Conservation (phyloP, 2,329 filamentous ascomycete genomes). For the Colletotrichum spinosum region DNA sequence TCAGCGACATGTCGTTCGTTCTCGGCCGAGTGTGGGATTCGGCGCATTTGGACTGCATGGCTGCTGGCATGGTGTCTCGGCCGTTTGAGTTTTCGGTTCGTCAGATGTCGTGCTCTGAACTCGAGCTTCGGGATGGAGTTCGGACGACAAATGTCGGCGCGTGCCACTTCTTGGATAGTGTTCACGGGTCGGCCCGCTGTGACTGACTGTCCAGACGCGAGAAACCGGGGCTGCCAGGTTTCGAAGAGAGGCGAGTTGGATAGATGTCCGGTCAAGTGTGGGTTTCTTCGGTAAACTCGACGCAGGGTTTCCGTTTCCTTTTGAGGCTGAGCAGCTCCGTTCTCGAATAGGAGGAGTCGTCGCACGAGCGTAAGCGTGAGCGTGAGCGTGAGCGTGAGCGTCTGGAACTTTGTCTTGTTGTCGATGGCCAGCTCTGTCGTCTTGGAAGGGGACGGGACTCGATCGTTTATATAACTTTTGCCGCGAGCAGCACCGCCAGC, state of each 20-base stretch:
- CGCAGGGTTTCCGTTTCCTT: background rate
- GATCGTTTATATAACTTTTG: slow-evolving; percentile 36
- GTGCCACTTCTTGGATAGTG: slow-evolving; percentile 25
- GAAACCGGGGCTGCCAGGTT: slow-evolving; percentile 35
- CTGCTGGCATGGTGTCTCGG: background rate
- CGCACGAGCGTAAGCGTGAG: background rate
- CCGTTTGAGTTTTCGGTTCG: slow-evolving; percentile 4
- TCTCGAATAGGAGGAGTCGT: slow-evolving; percentile 11
- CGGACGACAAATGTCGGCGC: slow-evolving; percentile 10
- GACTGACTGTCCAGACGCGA: slow-evolving; percentile 21
- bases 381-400: background rate
- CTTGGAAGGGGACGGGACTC: slow-evolving; percentile 28
- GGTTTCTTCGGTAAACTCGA: slow-evolving; percentile 8
- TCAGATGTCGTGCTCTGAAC: slow-evolving; percentile 16
- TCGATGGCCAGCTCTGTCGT: slow-evolving; percentile 27
- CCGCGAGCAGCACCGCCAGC: background rate
- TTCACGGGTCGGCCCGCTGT: slow-evolving; percentile 36
- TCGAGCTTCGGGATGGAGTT: slow-evolving; percentile 3
- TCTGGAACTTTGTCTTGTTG: slow-evolving; percentile 23
- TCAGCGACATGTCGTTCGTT: slow-evolving; percentile 37
- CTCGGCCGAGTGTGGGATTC: slow-evolving; percentile 14
- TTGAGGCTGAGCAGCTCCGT: slow-evolving; percentile 15
- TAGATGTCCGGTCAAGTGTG: background rate
- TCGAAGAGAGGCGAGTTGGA: slow-evolving; percentile 10
- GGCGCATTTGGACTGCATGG: slow-evolving; percentile 5